Base-by-base conservation (phyloP, 2,329 filamentous ascomycete species). In the Monosporascus sp. region DNA sequence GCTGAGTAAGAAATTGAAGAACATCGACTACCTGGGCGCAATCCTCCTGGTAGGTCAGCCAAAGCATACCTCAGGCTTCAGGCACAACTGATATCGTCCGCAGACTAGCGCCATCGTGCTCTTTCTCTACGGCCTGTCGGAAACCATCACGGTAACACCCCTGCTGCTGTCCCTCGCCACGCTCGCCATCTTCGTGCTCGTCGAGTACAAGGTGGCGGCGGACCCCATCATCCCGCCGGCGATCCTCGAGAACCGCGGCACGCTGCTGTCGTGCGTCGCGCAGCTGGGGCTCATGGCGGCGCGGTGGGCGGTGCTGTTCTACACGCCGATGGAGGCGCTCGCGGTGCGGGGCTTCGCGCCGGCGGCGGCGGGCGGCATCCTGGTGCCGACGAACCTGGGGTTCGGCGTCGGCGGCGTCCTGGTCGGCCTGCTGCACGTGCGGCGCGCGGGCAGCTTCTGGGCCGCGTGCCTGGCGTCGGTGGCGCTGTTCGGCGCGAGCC, bases 231-330 rank as follows among this genome's bases (percentile, higher is more conserved):
- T 95, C 49, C 89, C 90, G 1, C 72, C 92, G 48, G 70, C 78
- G 1, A 78, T 94, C 2, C 78, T 95, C 28, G 80, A 77, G 50
- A 89, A 86, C 11, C 81, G 86, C 28, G 86, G 85, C 31, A 83
- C 89, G 1, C 74, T 93, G 3, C 71, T 93, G 22, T 87, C 87
- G 1, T 93, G 89, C 64, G 64, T 92, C 22, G 80, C 86, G 1
- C 89, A 91, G 49, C 78, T 92, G 0, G 85, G 87, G 20, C 80
- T 91, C 67, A 93, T 95, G 88, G 85, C 88, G 65, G 80, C 87
- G 2, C 85, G 91, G 53, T 95, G 89, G 90, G 79, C 79, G 7
- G 78, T 95, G 2, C 76, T 95, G 7, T 94, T 91, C 74, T 95
- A 91, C 70, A 81, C 86, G 0, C 90, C 91, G 0, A 83, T 91